Base-by-base conservation (phyloP, 2,329 filamentous ascomycete species). In the Cadophora sp. region DNA sequence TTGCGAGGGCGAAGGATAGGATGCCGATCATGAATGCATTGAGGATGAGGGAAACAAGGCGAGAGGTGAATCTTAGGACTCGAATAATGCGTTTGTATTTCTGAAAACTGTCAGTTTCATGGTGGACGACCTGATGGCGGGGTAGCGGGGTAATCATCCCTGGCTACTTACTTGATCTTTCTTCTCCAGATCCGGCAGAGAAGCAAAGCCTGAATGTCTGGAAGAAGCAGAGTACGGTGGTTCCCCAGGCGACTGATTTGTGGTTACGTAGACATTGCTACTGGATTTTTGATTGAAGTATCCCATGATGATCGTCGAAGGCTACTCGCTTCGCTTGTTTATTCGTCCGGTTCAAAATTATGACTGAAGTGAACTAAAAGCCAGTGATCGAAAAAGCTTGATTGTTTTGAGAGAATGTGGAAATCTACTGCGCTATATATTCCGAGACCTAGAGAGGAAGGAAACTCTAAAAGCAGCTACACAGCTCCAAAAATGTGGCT, bases 241-340 rank as follows among this genome's bases (percentile, higher is more conserved):
- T 16, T 51, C 48, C 30, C 62, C 63, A 11, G 59, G 30, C 6
- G 53, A 51, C 55, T 36, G 22, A 36, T 36, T 30, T 9, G 68
- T 56, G 86, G 1, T 82, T 84, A 75, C 89, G 86, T 65, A 87
- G 50, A 58, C 39, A 20, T 30, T 64, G 87, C 11, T 39, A 20
- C 43, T 24, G 4, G 51, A 47, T n/a, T 66, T 69, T 27, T 67
- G 43, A 18, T 51, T 59, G 50, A 64, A 65, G 53, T 63, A 67
- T 18, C 51, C 64, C 67, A 69, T 69, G 6, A n/a, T 55, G 4
- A 39, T 39, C 36, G 36, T 39, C 36, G 8, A 39, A 30, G 6
- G 27, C 27, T 30, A 3, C 27, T 30, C 27, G 27, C 27, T 30
- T 30, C 27, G 27, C 6, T 30, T 1, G 27, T 30, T 30, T 3